These are phyloP conservation scores for Teratosphaeria epicoccoides DNA, from an alignment of 2,329 filamentous ascomycete species.

Conservation along the genomic window DNA sequence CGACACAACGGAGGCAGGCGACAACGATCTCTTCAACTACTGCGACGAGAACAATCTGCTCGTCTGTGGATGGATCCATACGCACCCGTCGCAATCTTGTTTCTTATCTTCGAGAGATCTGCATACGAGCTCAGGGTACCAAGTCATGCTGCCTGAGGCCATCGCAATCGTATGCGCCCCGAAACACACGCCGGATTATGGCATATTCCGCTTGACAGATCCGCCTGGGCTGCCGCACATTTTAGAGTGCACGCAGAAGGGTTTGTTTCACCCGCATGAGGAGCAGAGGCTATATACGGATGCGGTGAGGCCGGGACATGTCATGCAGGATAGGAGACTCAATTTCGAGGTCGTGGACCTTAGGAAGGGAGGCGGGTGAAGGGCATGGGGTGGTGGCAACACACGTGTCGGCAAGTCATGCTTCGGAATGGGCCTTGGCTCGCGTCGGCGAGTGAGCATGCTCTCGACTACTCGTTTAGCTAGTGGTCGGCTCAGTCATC, in stretches of 20 bases:
- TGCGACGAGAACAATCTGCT: conserved; percentile 75
- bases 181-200: conserved; percentile 64
- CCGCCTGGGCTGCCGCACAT: conserved; percentile 84
- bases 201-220: conserved; percentile 86
- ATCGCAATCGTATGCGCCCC: conserved; percentile 96
- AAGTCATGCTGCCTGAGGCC: conserved; percentile 91
- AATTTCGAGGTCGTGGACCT: conserved; percentile 58
- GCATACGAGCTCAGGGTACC: conserved; percentile 88
- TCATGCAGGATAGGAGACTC: conserved; percentile 46
- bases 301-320: conserved; percentile 50
- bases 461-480: no score
- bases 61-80: conserved; percentile 94
- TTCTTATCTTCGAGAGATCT: conserved; percentile 94
- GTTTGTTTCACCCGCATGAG: conserved; percentile 72
- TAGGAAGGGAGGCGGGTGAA: conserved; percentile 20
- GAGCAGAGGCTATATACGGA: conserved; percentile 67
- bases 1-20: conserved; percentile 76
- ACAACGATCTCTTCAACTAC: conserved; percentile 66
- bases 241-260: conserved; percentile 62
- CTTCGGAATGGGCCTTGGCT: no score
- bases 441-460: no score
- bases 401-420: not conserved
- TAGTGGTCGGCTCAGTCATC: no score
- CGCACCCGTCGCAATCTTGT: conserved; percentile 89
- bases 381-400: not conserved